Evolutionary conservation across 1,284 basidiomycete species (phyloP).

Genomic region (Acaromyces ingoldii): DNA sequence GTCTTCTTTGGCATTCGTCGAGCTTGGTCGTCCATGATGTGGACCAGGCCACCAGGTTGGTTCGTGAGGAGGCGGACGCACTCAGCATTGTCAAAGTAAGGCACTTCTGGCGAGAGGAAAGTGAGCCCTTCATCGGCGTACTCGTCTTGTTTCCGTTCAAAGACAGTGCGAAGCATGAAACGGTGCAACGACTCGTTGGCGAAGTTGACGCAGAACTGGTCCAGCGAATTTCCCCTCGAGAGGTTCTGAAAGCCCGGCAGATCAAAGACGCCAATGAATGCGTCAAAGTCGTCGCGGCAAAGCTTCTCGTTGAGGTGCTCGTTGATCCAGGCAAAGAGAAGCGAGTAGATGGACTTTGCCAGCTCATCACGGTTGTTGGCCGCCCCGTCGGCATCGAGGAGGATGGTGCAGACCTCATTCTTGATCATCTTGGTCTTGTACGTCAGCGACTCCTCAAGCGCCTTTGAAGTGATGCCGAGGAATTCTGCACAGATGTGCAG

Average conservation of each 20-base stretch:
- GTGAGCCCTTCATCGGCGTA: slow-evolving; percentile 80
- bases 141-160: slow-evolving; percentile 73
- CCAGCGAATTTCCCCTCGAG: slow-evolving; percentile 78
- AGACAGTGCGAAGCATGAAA: slow-evolving; percentile 74
- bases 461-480: slow-evolving; percentile 71
- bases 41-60: slow-evolving; percentile 81
- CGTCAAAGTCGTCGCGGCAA: slow-evolving; percentile 52
- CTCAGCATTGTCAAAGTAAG: slow-evolving; percentile 88
- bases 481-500: slow-evolving; percentile 82
- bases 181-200: slow-evolving; percentile 84
- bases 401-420: slow-evolving; percentile 90
- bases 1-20: slow-evolving; percentile 80
- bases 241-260: slow-evolving; percentile 69
- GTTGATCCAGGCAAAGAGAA: slow-evolving; percentile 93
- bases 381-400: slow-evolving; percentile 88
- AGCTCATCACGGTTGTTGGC: slow-evolving; percentile 88
- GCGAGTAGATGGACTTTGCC: slow-evolving; percentile 83
- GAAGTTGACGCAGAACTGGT: slow-evolving; percentile 94
- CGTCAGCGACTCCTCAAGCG: slow-evolving; percentile 76
- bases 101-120: slow-evolving; percentile 64
- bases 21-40: slow-evolving; percentile 97
- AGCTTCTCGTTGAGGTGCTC: slow-evolving; percentile 92
- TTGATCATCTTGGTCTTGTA: slow-evolving; percentile 89
- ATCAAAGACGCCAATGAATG: slow-evolving; percentile 92
- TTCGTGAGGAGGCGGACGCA: slow-evolving; percentile 81